Percentiles rank a stretch among this genome's conserved stretches.
phyloP scores from a whole-genome alignment of 164 flowering plant species.

The Stephania yunnanensis region DNA sequence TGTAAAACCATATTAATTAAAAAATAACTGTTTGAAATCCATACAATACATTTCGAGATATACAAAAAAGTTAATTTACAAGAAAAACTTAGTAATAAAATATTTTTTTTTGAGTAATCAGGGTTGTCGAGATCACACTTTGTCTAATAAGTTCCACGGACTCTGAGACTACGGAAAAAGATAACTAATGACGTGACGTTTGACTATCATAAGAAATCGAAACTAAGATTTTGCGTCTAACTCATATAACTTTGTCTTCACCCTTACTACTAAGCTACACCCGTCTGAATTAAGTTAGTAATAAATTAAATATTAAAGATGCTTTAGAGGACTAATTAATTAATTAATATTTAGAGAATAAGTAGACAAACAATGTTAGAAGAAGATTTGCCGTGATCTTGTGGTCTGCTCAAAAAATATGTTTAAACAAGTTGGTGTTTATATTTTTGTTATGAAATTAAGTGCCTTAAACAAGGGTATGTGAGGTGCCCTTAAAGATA shows the following conservation, averaged over 20 bases:
- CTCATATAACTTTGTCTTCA: too few species aligned
- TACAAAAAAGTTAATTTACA: background rate
- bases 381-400: conserved; percentile 3
- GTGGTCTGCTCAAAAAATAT: background rate
- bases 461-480: conserved; percentile 1
- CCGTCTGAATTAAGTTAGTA: background rate
- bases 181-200: too few species aligned
- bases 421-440: background rate
- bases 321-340: background rate
- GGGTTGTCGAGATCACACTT: too few species aligned
- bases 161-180: too few species aligned
- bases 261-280: too few species aligned
- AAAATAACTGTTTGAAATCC: too few species aligned
- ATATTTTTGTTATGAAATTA: too few species aligned
- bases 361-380: background rate
- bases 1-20: too few species aligned
- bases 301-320: background rate
- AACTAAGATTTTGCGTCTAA: too few species aligned
- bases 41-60: background rate
- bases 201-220: too few species aligned
- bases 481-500: conserved; percentile 2
- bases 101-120: too few species aligned
- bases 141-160: too few species aligned
- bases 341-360: background rate
- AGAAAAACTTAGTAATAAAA: background rate